Evolutionary conservation across 305 asterid genomes (phyloP).

Genomic region (Striga hermonthica): DNA sequence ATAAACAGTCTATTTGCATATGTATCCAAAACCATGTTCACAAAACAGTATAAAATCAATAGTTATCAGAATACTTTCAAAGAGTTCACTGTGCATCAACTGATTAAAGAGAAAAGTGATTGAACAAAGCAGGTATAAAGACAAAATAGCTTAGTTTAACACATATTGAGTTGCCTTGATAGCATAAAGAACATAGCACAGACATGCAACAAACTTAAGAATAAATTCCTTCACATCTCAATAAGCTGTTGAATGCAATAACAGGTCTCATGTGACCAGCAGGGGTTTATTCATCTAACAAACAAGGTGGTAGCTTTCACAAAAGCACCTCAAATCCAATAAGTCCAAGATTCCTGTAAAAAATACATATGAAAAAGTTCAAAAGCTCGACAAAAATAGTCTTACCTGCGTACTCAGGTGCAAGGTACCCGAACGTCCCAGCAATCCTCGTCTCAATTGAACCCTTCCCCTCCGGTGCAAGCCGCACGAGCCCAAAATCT

Average conservation of each 20-base stretch:
- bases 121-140: too few species aligned
- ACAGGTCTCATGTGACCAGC: not conserved
- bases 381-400: too few species aligned
- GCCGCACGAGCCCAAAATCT: conserved; percentile 92
- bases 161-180: conserved; percentile 1
- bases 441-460: conserved; percentile 86
- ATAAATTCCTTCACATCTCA: too few species aligned
- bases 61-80: too few species aligned
- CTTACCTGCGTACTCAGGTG: conserved; percentile 95
- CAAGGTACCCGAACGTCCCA: conserved; percentile 91
- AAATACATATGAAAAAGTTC: too few species aligned
- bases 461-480: conserved; percentile 91
- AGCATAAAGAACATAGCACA: not conserved
- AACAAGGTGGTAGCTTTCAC: not conserved
- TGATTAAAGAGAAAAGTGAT: too few species aligned
- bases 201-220: not conserved
- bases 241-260: not conserved
- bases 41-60: not conserved
- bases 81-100: too few species aligned
- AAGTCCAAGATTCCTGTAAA: conserved; percentile 8
- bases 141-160: too few species aligned
- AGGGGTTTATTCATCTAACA: too few species aligned
- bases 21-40: not conserved
- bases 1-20: not conserved
- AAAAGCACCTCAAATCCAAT: conserved; percentile 2